These are phyloP conservation scores for Rhodomyrtus psidioides DNA, from an alignment of 441 rosid genomes.

Conservation along the genomic window DNA sequence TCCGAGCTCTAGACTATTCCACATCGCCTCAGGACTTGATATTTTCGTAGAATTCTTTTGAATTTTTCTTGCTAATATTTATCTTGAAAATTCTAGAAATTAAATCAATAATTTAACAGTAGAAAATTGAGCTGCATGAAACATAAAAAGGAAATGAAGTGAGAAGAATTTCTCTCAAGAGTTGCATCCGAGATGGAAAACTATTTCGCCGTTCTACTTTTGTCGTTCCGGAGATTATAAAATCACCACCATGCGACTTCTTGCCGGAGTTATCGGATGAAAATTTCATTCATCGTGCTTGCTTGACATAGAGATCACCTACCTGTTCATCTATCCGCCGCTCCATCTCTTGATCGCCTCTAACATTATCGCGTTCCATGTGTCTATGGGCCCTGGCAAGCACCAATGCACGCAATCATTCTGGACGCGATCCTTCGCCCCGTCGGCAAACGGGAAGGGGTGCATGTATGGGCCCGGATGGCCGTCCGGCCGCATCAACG, in stretches of 20 bases:
- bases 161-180: too few relatives aligned
- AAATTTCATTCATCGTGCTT: not conserved
- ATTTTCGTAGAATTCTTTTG: too few relatives aligned
- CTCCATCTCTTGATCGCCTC: constrained; percentile 57
- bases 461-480: constrained; percentile 93
- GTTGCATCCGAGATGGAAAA: too few relatives aligned
- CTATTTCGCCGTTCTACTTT: too few relatives aligned
- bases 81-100: too few relatives aligned
- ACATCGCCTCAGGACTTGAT: too few relatives aligned
- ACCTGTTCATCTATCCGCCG: not conserved
- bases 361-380: constrained; percentile 83
- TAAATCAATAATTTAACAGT: too few relatives aligned
- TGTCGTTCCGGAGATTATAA: not conserved
- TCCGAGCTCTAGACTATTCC: too few relatives aligned
- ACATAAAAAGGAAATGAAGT: too few relatives aligned
- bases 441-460: constrained; percentile 67
- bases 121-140: too few relatives aligned
- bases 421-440: constrained; percentile 60
- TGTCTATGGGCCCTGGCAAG: constrained; percentile 87
- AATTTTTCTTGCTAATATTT: too few relatives aligned
- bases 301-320: not conserved
- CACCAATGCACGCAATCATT: constrained; percentile 99
- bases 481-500: constrained; percentile 76
- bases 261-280: not conserved
- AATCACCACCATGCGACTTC: not conserved